Evolutionary conservation across 768 basidiomycete genomes (phyloP).

Genomic region (Suillus plorans): DNA sequence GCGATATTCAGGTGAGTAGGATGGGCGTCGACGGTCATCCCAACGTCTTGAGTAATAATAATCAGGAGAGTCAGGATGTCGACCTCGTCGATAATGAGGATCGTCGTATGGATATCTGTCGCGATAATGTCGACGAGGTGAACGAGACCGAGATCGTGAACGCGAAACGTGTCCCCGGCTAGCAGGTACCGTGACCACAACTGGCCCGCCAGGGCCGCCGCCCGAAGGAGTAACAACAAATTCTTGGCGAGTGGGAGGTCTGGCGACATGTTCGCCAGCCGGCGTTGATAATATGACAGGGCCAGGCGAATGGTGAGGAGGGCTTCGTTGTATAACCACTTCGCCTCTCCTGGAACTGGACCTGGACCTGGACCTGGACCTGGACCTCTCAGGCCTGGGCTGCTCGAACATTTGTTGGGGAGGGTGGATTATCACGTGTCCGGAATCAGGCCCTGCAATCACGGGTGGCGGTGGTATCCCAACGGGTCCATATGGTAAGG

Average conservation of each 20-base stretch:
- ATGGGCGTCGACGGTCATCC: constrained; percentile 8
- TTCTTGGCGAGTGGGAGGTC: constrained; percentile 27
- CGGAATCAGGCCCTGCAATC: not conserved
- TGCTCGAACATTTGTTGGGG: not conserved
- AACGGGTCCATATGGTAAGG: not conserved
- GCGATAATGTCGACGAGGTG: constrained; percentile 15
- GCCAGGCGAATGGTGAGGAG: constrained; percentile 23
- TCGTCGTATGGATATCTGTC: constrained; percentile 8
- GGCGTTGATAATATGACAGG: constrained; percentile 20
- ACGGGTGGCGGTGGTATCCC: constrained; percentile 5
- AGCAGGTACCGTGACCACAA: constrained; percentile 6
- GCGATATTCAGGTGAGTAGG: constrained; percentile 18
- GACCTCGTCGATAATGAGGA: constrained; percentile 8
- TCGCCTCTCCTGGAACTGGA: not conserved
- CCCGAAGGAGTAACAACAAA: constrained; percentile 14
- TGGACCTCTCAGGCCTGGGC: constrained; percentile 15
- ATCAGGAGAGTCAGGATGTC: constrained; percentile 8
- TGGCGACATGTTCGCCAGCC: constrained; percentile 9
- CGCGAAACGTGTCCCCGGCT: constrained; percentile 11
- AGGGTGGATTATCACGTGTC: constrained; percentile 21
- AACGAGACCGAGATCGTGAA: constrained; percentile 17
- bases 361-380: constrained; percentile 10
- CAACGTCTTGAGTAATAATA: not conserved
- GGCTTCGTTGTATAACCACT: constrained; percentile 16
- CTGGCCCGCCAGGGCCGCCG: constrained; percentile 2